Evolutionary conservation across 805 yeast genomes (phyloP).

Genomic region (Schwanniomyces pseudopolymorphus): DNA sequence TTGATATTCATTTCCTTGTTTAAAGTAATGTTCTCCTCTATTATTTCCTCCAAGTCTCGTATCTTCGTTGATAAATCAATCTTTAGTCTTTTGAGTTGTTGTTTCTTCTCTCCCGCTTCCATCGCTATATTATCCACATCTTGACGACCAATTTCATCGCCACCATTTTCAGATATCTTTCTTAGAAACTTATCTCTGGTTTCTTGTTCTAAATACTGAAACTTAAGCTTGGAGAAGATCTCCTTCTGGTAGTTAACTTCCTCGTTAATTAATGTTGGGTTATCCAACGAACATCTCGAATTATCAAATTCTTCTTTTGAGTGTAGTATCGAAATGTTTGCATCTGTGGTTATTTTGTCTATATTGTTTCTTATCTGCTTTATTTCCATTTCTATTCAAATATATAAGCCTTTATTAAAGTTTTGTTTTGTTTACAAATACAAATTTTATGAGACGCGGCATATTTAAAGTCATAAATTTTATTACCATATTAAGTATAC

Average conservation of each 20-base stretch:
- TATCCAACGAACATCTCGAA: slow-evolving; percentile 11
- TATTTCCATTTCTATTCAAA: slow-evolving; percentile 1
- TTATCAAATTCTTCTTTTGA: slow-evolving; percentile 16
- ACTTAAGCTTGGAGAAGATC: slow-evolving; percentile 54
- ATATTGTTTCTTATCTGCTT: not conserved
- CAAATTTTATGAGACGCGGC: not conserved
- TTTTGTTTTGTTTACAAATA: not conserved
- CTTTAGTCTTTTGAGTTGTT: slow-evolving; percentile 23
- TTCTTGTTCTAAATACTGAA: slow-evolving; percentile 69
- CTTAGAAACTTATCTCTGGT: slow-evolving; percentile 67
- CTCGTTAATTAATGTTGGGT: slow-evolving; percentile 32
- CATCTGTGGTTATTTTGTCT: not conserved
- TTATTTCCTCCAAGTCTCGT: slow-evolving; percentile 25
- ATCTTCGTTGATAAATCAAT: slow-evolving; percentile 25
- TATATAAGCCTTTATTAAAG: too few relatives aligned
- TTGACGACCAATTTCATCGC: slow-evolving; percentile 13
- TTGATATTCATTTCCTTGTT: slow-evolving; percentile 23
- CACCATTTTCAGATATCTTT: slow-evolving; percentile 32
- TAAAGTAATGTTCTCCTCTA: slow-evolving; percentile 24
- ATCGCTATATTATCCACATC: slow-evolving; percentile 20
- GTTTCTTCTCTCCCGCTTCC: slow-evolving; percentile 20
- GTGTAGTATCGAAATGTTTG: slow-evolving; percentile 3
- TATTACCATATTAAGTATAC: not conserved
- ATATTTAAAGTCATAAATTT: not conserved
- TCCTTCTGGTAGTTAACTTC: slow-evolving; percentile 39